Evolutionary conservation across 768 basidiomycete species (phyloP), one percentile per base, ranked within the genome.

Genomic region (Collybia mongolica): DNA sequence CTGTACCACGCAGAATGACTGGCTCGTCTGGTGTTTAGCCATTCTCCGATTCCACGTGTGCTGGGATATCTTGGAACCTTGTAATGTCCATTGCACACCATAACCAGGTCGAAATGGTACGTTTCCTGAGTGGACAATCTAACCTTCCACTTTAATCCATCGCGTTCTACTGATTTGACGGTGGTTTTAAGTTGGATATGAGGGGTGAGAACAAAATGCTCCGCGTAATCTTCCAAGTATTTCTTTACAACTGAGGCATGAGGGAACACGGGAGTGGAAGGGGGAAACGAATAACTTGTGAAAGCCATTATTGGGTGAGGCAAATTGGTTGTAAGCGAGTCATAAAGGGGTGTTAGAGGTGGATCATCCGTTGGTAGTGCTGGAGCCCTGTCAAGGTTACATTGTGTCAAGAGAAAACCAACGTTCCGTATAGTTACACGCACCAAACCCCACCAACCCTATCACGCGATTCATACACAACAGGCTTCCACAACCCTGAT

Each of bases 381-480:
- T 17, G 87, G 82, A 19, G 80, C 62, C 88, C 86, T 82, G 49
- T 37, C 45, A 42, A 47, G 11, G 26, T n/a, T n/a, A n/a, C n/a
- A n/a, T n/a, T 45, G 19, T 23, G 4, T 24, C 46, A 29, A 24
- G 38, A 18, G 42, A 11, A 22, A 17, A 6, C 32, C 22, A 36
- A 36, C 19, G 32, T 32, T 35, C 12, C 17, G 36, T 35, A 46
- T 19, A 35, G 32, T 44, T 20, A 39, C 48, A 62, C 79, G 50
- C 58, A 90, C 92, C 92, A 93, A 46, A 93, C 64, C 0, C 92
- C 92, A 2, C 92, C 92, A 6, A 91, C 65, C 22, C 77, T 73
- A 15, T 79, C 69, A 50, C 87, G 72, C 6, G 82, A 71, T 62
- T 93, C 92, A 48, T 82, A 89, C 1, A 75, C 80, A 3, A 72